phyloP scores from a whole-genome alignment of 2,329 filamentous ascomycete genomes.

The Meredithiella fracta region DNA sequence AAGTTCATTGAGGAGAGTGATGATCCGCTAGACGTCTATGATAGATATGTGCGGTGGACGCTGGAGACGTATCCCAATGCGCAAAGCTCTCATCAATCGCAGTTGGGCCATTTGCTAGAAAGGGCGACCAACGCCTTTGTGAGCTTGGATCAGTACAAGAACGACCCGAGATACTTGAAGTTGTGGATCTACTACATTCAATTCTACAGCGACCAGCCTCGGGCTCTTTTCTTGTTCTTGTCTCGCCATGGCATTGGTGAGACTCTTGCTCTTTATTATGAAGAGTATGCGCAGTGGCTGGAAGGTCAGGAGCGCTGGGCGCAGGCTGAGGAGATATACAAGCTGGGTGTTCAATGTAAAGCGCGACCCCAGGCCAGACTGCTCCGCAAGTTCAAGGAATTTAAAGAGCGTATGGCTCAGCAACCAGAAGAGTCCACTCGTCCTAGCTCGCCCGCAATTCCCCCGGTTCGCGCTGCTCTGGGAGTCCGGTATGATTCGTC shows the following conservation, averaged over 20 bases:
- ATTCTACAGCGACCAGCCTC: conserved; percentile 81
- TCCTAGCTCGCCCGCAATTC: conserved; percentile 75
- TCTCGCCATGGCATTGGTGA: conserved; percentile 80
- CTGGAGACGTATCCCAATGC: conserved; percentile 87
- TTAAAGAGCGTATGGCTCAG: conserved; percentile 60
- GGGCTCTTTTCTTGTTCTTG: conserved; percentile 83
- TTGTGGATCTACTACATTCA: conserved; percentile 90
- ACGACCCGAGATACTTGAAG: conserved; percentile 84
- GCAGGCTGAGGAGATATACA: conserved; percentile 89
- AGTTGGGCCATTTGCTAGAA: conserved; percentile 75
- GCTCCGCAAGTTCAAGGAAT: conserved; percentile 80
- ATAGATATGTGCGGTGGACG: conserved; percentile 95
- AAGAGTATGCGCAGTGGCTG: conserved; percentile 89
- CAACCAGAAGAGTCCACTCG: conserved; percentile 37
- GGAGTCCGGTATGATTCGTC: conserved; percentile 63
- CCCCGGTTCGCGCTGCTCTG: conserved; percentile 64
- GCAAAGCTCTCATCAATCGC: conserved; percentile 81
- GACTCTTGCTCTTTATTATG: conserved; percentile 77
- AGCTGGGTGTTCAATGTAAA: conserved; percentile 73
- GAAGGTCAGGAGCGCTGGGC: conserved; percentile 69
- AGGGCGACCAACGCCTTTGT: conserved; percentile 84
- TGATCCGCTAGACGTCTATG: conserved; percentile 87
- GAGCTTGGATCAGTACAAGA: conserved; percentile 73
- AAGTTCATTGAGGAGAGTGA: conserved; percentile 68
- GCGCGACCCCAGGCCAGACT: conserved; percentile 69